These are phyloP conservation scores for Lasiodiplodia hormozganensis DNA, from an alignment of 2,329 filamentous ascomycete species.

Conservation along the genomic window DNA sequence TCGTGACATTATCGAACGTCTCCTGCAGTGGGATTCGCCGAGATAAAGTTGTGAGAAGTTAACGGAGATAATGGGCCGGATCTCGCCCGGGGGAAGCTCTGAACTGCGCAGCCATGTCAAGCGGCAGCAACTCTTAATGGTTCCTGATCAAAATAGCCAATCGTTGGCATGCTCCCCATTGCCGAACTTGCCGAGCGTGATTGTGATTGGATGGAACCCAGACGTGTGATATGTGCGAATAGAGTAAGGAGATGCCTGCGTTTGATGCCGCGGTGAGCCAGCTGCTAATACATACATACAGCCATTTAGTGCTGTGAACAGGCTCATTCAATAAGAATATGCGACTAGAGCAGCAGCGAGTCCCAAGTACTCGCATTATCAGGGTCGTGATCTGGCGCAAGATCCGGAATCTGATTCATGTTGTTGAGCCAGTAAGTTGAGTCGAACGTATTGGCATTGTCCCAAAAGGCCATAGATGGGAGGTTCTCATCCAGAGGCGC, in stretches of 20 bases:
- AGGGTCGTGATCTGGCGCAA: neutral
- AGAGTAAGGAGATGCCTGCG: neutral
- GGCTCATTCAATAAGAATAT: neutral
- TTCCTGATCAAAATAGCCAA: neutral
- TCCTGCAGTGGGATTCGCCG: neutral
- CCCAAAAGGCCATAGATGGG: slow-evolving; percentile 3
- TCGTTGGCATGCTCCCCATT: neutral
- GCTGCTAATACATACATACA: too few species aligned
- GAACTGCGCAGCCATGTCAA: neutral
- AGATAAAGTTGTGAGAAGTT: neutral
- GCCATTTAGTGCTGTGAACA: neutral
- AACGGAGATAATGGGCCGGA: slow-evolving; percentile 7
- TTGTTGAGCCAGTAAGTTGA: slow-evolving; percentile 2
- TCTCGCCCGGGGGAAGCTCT: neutral
- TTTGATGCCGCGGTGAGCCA: neutral
- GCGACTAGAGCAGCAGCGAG: neutral
- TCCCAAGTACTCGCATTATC: slow-evolving; percentile 8
- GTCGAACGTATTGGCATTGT: neutral
- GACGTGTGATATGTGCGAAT: neutral
- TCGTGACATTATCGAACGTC: neutral
- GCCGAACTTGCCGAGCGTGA: neutral
- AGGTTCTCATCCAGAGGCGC: neutral
- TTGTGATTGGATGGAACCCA: neutral
- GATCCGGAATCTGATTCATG: slow-evolving; percentile 13
- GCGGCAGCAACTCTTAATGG: neutral